Conservation (phyloP, 1,139 yeast species). For the Barnettozyma hawaiiensis region DNA sequence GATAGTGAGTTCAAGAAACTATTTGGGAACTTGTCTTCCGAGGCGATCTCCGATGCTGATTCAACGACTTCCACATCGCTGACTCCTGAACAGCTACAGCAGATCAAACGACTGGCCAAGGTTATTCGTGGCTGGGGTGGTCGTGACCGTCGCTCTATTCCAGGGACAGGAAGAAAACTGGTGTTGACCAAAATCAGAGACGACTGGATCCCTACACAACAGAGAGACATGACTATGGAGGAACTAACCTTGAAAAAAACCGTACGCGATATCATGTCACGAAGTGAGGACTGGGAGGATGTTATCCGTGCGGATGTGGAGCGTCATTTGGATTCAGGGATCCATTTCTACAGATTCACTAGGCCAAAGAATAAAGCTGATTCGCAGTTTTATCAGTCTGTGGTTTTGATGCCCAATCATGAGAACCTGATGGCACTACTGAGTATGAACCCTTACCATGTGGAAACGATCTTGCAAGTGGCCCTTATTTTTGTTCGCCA, state of each 20-base stretch:
- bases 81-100: slow-evolving; percentile 61
- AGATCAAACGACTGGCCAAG: slow-evolving; percentile 55
- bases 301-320: slow-evolving; percentile 41
- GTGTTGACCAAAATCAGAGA: slow-evolving; percentile 68
- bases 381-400: slow-evolving; percentile 58
- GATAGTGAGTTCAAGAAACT: slow-evolving; percentile 69
- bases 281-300: slow-evolving; percentile 42
- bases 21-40: slow-evolving; percentile 68
- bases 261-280: slow-evolving; percentile 34
- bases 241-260: slow-evolving; percentile 41
- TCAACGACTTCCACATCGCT: slow-evolving; percentile 46
- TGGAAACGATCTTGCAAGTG: slow-evolving; percentile 73
- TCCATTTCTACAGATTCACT: slow-evolving; percentile 49
- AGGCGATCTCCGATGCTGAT: slow-evolving; percentile 69
- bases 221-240: slow-evolving; percentile 60
- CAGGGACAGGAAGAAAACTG: slow-evolving; percentile 66
- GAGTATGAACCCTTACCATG: slow-evolving; percentile 65
- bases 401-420: slow-evolving; percentile 63
- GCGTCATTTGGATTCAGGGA: slow-evolving; percentile 43
- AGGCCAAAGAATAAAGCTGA: slow-evolving; percentile 34
- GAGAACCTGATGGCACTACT: slow-evolving; percentile 54
- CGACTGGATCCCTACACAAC: slow-evolving; percentile 73
- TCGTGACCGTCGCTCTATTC: slow-evolving; percentile 59
- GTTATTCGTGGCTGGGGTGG: slow-evolving; percentile 82
- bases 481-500: slow-evolving; percentile 72